Percentiles rank a stretch among this genome's conserved stretches.
phyloP scores from a whole-genome alignment of 2,329 filamentous ascomycete species.

The Neodidymelliopsis sp. region DNA sequence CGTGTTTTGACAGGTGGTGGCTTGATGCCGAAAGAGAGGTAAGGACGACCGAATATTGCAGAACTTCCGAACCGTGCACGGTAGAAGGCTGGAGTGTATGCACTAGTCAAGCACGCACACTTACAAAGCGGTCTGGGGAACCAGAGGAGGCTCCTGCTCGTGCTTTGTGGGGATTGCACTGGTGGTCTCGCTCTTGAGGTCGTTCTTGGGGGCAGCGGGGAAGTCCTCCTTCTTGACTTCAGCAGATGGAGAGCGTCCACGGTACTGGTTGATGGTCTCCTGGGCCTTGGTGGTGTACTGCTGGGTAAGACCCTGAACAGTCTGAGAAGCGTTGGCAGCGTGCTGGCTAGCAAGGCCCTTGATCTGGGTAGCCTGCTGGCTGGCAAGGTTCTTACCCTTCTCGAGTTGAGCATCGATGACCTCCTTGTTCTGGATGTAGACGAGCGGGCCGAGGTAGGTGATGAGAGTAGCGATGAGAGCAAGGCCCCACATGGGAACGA shows the following conservation, averaged over 20 bases:
- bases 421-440: constrained; percentile 72
- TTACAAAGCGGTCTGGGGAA: constrained; percentile 42
- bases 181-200: constrained; percentile 22
- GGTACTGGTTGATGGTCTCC: constrained; percentile 54
- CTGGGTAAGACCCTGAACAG: constrained; percentile 65
- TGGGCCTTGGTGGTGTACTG: constrained; percentile 69
- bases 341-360: constrained; percentile 67
- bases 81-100: neutral
- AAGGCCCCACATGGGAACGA: constrained; percentile 71
- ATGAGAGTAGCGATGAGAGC: constrained; percentile 63
- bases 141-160: constrained; percentile 25
- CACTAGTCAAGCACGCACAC: neutral
- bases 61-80: neutral
- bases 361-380: constrained; percentile 66
- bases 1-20: constrained; percentile 8
- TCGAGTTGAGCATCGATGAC: constrained; percentile 67
- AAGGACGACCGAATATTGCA: neutral
- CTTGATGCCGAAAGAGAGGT: neutral
- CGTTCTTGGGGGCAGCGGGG: constrained; percentile 38
- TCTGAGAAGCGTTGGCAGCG: constrained; percentile 64
- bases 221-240: constrained; percentile 46
- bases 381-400: constrained; percentile 62
- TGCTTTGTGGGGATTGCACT: constrained; percentile 25
- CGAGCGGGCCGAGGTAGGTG: constrained; percentile 66
- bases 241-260: constrained; percentile 48